Base-by-base conservation (phyloP, 768 basidiomycete genomes). In the Fomitopsis serialis region DNA sequence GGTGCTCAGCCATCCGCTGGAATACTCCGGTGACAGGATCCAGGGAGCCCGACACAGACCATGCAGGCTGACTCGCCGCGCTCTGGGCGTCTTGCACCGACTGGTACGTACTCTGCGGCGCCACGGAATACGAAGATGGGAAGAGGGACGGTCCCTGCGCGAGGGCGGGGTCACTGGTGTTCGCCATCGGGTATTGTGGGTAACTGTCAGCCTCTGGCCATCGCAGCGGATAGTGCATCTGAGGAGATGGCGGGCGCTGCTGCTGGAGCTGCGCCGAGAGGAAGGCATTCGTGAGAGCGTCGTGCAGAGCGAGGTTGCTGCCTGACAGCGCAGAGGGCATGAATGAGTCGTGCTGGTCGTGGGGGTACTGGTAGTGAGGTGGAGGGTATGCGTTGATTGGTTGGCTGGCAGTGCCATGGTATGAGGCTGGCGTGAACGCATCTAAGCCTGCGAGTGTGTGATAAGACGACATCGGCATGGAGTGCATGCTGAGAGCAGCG, bases 11-110 rank as follows among this genome's bases (percentile, higher is more conserved):
- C 0, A 80, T 77, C 15, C 75, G 77, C 65, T 84, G 83, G 61
- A 84, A 85, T 42, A 85, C 78, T n/a, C 82, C 82, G 0, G 84
- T 86, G 2, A 73, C 58, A 1, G 80, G 80, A 64, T 87, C 82
- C 35, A 87, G 72, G 0, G 82, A 81, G 36, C 85, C 85, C 0
- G 80, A 76, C 23, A 85, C 72, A 6, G 61, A 52, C 60, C 61
- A 61, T 12, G 62, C 54, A 1, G 64, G 54, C 15, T 61, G 55
- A n/a, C 57, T 47, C 22, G 62, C 55, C 13, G 50, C 4, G 50
- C 35, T 35, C 13, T 43, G 49, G 8, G 45, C 48, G 32, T 44
- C 46, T 25, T 15, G 40, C 25, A 45, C 42, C 10, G 51, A 22
- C 27, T 44, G 51, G 21, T 43, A 52, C 3, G 43, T 23, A 19